Percentiles rank a stretch among this genome's conserved stretches.
phyloP scores from a whole-genome alignment of 2,329 filamentous ascomycete species.

The Colletotrichum sp. region DNA sequence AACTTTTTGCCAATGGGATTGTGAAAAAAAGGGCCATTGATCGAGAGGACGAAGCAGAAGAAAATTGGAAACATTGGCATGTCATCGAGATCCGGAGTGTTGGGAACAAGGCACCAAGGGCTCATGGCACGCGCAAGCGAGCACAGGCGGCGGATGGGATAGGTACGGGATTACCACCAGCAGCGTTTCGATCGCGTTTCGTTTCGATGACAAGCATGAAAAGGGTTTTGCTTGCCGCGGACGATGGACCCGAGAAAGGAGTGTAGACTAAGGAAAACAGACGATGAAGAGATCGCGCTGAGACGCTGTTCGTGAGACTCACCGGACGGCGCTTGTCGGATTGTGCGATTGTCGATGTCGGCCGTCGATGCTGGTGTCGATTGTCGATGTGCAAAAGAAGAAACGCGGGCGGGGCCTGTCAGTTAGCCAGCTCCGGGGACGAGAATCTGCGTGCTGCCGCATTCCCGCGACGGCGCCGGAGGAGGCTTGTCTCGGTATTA shows the following conservation, averaged over 20 bases:
- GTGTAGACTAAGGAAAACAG: background rate
- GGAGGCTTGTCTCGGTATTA: background rate
- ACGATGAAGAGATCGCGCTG: background rate
- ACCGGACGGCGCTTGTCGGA: background rate
- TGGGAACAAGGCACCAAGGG: background rate
- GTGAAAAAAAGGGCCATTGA: background rate
- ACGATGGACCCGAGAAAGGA: background rate
- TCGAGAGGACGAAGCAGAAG: background rate
- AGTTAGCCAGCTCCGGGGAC: background rate
- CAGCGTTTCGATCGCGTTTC: constrained; percentile 16
- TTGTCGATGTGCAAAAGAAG: background rate
- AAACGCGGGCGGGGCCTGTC: background rate
- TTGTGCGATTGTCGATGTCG: background rate
- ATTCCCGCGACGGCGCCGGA: background rate
- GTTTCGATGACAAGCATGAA: background rate
- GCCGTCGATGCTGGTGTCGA: background rate
- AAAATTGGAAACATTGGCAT: background rate
- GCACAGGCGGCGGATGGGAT: background rate
- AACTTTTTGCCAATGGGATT: background rate
- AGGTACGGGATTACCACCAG: background rate
- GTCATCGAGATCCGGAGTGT: constrained; percentile 11
- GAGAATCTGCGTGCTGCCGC: background rate
- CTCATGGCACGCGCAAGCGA: background rate
- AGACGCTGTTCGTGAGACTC: background rate
- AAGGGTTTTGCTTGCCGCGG: background rate